Conservation (phyloP, 225 moss, liverwort and hornwort genomes). For the Sphagnum tenellum region DNA sequence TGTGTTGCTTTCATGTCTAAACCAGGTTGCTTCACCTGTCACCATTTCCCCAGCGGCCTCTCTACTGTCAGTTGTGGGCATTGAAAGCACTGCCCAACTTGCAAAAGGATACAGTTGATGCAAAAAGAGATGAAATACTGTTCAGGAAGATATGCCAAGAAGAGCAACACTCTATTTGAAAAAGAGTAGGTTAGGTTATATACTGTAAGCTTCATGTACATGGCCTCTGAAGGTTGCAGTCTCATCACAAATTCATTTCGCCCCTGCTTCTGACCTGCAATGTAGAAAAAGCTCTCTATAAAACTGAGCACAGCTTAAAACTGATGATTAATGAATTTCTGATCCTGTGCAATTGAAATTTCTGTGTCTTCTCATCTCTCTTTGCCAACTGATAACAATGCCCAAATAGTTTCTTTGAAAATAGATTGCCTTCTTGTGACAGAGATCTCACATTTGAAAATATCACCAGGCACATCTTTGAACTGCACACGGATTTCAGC, state of each 20-base stretch:
- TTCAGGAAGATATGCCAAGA: too few relatives aligned
- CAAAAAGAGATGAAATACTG: too few relatives aligned
- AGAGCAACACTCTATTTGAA: too few relatives aligned
- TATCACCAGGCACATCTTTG: constrained; percentile 92
- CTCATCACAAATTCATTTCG: constrained; percentile 96
- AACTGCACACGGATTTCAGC: constrained; percentile 93
- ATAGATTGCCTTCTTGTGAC: too few relatives aligned
- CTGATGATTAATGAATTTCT: too few relatives aligned
- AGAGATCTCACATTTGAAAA: constrained; percentile 57
- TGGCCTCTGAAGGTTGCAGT: constrained; percentile 80
- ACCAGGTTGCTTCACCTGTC: constrained; percentile 67
- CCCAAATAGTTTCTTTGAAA: too few relatives aligned
- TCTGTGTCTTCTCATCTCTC: not conserved
- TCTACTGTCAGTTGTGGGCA: too few relatives aligned
- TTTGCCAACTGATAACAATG: not conserved
- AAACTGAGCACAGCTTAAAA: too few relatives aligned
- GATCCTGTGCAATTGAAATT: not conserved
- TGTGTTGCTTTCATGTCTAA: constrained; percentile 78
- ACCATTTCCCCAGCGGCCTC: too few relatives aligned
- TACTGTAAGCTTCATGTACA: constrained; percentile 98
- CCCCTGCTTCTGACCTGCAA: constrained; percentile 58
- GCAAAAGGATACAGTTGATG: too few relatives aligned
- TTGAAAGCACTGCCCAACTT: too few relatives aligned
- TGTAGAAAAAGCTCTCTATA: too few relatives aligned
- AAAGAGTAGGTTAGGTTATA: constrained; percentile 3